A percentile compares a stretch with the other conserved stretches of the same genome.
Conservation (phyloP, 306 rosid genomes). For the Cucurbita maxima region DNA sequence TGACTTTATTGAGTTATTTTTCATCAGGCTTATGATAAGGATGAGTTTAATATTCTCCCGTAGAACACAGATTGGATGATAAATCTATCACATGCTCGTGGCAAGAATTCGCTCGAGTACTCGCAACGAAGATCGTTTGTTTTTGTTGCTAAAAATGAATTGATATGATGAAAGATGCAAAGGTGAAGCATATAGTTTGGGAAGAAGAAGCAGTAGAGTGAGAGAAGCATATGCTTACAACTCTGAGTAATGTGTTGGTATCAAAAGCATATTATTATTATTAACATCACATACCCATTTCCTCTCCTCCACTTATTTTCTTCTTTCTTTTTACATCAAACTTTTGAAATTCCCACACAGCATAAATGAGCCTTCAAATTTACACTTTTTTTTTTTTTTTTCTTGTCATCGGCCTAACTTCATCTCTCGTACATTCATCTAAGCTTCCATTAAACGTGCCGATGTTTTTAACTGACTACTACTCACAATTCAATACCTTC, state of each 20-base stretch:
- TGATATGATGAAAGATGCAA: slow-evolving; percentile 9
- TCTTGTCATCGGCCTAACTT: too few relatives aligned
- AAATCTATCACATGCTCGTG: neutral
- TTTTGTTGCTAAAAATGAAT: neutral
- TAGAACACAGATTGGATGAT: too few relatives aligned
- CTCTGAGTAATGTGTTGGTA: neutral
- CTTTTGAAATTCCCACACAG: neutral
- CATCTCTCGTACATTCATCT: too few relatives aligned
- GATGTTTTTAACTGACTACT: too few relatives aligned
- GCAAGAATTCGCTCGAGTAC: neutral
- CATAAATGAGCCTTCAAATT: neutral
- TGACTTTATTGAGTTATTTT: too few relatives aligned
- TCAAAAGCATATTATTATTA: neutral
- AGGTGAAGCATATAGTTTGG: slow-evolving; percentile 16
- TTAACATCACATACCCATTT: neutral
- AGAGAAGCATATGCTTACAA: slow-evolving; percentile 9
- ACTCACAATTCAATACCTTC: too few relatives aligned
- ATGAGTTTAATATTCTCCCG: too few relatives aligned
- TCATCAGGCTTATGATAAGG: too few relatives aligned
- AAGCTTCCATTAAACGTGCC: too few relatives aligned
- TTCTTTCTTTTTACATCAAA: neutral
- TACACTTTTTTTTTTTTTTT: neutral
- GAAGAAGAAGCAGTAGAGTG: too few relatives aligned
- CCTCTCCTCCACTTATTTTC: neutral
- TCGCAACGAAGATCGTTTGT: neutral